Evolutionary conservation across 768 basidiomycete species (phyloP).

Genomic region (Pisolithus orientalis): DNA sequence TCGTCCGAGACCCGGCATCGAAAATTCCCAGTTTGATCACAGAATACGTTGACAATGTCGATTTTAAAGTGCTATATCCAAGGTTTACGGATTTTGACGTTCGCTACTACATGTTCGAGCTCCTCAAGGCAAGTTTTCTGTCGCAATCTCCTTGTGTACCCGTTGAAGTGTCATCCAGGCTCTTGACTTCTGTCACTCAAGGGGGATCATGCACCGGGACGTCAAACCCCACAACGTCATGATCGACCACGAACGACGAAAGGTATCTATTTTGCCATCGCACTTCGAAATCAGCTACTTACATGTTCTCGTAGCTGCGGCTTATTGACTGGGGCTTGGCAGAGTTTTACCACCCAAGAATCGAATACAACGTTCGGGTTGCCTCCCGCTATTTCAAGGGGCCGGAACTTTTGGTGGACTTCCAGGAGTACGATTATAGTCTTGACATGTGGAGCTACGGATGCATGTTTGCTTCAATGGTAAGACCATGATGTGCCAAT

Average conservation of each 20-base stretch:
- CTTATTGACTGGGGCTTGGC: slow-evolving; percentile 99
- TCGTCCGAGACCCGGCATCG: slow-evolving; percentile 91
- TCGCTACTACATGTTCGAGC: slow-evolving; percentile 93
- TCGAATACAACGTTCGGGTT: slow-evolving; percentile 97
- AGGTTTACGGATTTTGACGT: slow-evolving; percentile 95
- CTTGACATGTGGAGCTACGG: slow-evolving; percentile 99
- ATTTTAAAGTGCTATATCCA: slow-evolving; percentile 95
- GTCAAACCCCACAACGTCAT: slow-evolving; percentile 99
- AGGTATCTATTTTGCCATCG: slow-evolving; percentile 42
- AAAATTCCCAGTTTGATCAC: slow-evolving; percentile 97
- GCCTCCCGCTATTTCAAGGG: slow-evolving; percentile 98
- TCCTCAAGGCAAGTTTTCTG: slow-evolving; percentile 65
- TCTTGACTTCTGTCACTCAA: slow-evolving; percentile 95
- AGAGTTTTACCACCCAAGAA: slow-evolving; percentile 97
- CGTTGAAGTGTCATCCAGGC: slow-evolving; percentile 44
- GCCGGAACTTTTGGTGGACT: slow-evolving; percentile 92
- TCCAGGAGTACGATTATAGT: slow-evolving; percentile 97
- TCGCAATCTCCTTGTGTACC: slow-evolving; percentile 1
- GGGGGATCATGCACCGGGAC: slow-evolving; percentile 98
- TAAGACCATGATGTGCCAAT: slow-evolving; percentile 28
- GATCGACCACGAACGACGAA: slow-evolving; percentile 97
- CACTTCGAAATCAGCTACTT: slow-evolving; percentile 6
- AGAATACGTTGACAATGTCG: slow-evolving; percentile 97
- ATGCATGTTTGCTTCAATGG: slow-evolving; percentile 99
- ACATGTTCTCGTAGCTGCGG: slow-evolving; percentile 54